Evolutionary conservation across 345 rosid genomes (phyloP).

Genomic region (Pseudoturritis turrita): DNA sequence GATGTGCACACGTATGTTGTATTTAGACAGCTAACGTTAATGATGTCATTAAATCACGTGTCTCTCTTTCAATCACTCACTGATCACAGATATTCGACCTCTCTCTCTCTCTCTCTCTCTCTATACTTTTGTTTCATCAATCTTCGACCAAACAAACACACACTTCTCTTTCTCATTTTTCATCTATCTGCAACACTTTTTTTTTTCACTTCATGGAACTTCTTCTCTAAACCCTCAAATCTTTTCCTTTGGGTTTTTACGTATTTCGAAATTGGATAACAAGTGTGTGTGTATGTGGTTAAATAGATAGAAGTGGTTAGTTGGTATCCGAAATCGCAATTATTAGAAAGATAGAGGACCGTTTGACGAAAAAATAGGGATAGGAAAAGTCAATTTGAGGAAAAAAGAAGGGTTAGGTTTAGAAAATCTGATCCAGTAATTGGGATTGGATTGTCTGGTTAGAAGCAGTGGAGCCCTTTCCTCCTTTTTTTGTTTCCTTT

Average conservation of each 20-base stretch:
- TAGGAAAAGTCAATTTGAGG: conserved; percentile 17
- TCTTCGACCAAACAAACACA: conserved; percentile 17
- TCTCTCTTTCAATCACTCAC: conserved; percentile 24
- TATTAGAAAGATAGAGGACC: conserved; percentile 1
- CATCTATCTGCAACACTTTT: not conserved
- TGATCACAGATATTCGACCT: conserved; percentile 11
- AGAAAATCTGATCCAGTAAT: conserved; percentile 32
- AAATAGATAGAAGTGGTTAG: not conserved
- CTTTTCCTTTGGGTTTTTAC: not conserved
- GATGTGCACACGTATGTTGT: conserved; percentile 29
- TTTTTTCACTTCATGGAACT: not conserved
- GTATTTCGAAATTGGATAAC: no score
- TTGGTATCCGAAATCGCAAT: not conserved
- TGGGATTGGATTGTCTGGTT: conserved; percentile 34
- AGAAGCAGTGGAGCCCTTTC: conserved; percentile 36
- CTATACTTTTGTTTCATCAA: not conserved
- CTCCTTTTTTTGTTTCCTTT: not conserved
- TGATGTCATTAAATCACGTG: conserved; percentile 30
- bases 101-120: not conserved
- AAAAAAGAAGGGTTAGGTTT: conserved; percentile 23
- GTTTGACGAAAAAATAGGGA: not conserved
- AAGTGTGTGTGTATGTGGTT: no score
- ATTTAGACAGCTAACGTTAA: conserved; percentile 26
- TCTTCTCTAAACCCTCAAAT: not conserved
- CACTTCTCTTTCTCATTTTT: conserved; percentile 8